Conservation (phyloP, 2,329 filamentous ascomycete genomes). For the Thielaviopsis cerberus region DNA sequence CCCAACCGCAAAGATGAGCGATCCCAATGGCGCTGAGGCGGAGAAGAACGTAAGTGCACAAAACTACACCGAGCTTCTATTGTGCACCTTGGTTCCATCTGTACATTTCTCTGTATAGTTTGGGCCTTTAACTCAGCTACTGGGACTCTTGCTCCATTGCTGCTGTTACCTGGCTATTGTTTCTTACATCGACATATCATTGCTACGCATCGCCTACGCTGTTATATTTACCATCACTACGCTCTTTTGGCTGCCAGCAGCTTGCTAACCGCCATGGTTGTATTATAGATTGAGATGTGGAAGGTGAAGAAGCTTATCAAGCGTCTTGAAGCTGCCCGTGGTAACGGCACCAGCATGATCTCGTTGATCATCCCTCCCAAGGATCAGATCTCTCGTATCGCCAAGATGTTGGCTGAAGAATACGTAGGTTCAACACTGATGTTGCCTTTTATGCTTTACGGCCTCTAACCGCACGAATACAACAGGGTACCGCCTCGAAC, state of each 20-base stretch:
- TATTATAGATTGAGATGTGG: conserved; percentile 54
- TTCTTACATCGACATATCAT: neutral
- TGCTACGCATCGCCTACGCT: neutral
- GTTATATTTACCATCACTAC: neutral
- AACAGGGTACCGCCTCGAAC: conserved; percentile 86
- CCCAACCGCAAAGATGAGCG: conserved; percentile 51
- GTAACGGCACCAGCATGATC: conserved; percentile 99
- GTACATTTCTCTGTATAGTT: neutral
- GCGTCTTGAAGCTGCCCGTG: conserved; percentile 85
- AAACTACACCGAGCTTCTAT: neutral
- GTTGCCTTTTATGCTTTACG: neutral
- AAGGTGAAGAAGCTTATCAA: conserved; percentile 99
- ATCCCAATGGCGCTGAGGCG: conserved; percentile 72
- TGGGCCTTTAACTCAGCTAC: neutral
- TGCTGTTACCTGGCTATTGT: neutral
- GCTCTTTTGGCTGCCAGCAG: neutral
- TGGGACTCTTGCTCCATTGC: neutral
- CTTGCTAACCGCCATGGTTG: neutral
- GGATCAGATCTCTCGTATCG: conserved; percentile 86
- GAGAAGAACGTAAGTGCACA: conserved; percentile 67
- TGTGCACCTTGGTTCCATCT: neutral
- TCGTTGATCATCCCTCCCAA: conserved; percentile 98
- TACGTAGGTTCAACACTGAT: conserved; percentile 42
- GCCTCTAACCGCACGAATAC: neutral
- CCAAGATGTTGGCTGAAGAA: conserved; percentile 99